A percentile compares a stretch with the other conserved stretches of the same genome.
Conservation (phyloP, 2,329 filamentous ascomycete genomes). For the Xylariales sp. region DNA sequence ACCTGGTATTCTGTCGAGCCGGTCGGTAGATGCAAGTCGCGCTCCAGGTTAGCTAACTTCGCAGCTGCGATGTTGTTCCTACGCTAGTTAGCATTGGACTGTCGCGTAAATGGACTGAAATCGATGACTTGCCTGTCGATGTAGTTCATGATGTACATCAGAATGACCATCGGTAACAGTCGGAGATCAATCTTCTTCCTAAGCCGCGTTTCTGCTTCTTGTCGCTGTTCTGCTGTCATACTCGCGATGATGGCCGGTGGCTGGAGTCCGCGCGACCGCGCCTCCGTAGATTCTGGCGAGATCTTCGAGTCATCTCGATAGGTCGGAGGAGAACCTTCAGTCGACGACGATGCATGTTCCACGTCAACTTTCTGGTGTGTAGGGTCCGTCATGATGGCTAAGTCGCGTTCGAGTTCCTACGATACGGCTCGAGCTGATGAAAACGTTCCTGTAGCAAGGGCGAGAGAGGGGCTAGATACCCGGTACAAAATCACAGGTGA, state of each 20-base stretch:
- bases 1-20: conserved; percentile 32
- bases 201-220: conserved; percentile 49
- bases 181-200: conserved; percentile 61
- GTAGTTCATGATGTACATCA: conserved; percentile 70
- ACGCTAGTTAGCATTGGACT: neutral
- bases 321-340: conserved; percentile 5
- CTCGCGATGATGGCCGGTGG: conserved; percentile 32
- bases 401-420: too few species aligned
- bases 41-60: conserved; percentile 42
- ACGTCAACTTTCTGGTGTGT: conserved; percentile 9
- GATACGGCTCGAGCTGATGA: neutral
- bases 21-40: conserved; percentile 27
- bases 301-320: conserved; percentile 5
- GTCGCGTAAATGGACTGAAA: neutral
- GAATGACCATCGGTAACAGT: conserved; percentile 60
- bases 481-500: too few species aligned
- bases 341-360: conserved; percentile 8
- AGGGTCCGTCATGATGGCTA: conserved; percentile 2
- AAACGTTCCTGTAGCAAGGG: neutral
- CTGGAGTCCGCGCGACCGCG: conserved; percentile 21
- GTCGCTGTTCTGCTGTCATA: conserved; percentile 46
- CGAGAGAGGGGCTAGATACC: too few species aligned
- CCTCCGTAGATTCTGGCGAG: conserved; percentile 7
- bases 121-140: conserved; percentile 38
- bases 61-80: conserved; percentile 55